Base-by-base conservation (phyloP, 768 basidiomycete genomes). In the Tylopilus felleus region DNA sequence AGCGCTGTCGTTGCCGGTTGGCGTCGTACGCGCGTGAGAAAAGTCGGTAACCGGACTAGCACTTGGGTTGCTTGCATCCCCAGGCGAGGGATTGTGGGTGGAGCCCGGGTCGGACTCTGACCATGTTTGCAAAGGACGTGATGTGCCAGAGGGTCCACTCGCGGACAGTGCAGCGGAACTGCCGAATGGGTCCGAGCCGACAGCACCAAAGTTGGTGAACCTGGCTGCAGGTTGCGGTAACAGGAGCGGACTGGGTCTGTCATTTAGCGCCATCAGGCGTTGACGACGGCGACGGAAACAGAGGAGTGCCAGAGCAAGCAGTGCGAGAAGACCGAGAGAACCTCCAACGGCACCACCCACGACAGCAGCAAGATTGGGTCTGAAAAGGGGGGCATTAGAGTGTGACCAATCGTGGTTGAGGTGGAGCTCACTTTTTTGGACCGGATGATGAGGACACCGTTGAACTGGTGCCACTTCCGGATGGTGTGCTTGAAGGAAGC, bases 291-390 rank as follows among this genome's bases (percentile, higher is more conserved):
- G 55, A 27, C 56, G 56, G 49, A 50, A 29, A 38, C 39, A 67
- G 21, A 53, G 51, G 0, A 57, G 28, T 3, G 27, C 49, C n/a
- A 65, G 39, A 8, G 12, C 58, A 51, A 58, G 19, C 2, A 68
- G 51, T 16, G 38, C 61, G 1, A 66, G 41, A 16, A 67, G 35
- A 27, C 56, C 59, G 14, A 49, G 17, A 29, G 14, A 57, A n/a
- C 66, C 65, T 17, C 60, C 66, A n/a, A 28, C 52, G 3, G 29
- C 54, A 33, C 59, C 58, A 0, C 65, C 65, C 19, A 38, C 61
- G 9, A 65, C 8, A 31, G 48, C 47, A 38, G 47, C 58, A n/a
- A 61, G 16, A n/a, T 57, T 53, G 14, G 13, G 36, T n/a, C 66
- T 68, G 13, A 21, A 19, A 14, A 38, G 21, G n/a, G 16, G 2